These are phyloP conservation scores for Euphrasia confusa DNA, from an alignment of 257 asterid genomes.

Conservation along the genomic window DNA sequence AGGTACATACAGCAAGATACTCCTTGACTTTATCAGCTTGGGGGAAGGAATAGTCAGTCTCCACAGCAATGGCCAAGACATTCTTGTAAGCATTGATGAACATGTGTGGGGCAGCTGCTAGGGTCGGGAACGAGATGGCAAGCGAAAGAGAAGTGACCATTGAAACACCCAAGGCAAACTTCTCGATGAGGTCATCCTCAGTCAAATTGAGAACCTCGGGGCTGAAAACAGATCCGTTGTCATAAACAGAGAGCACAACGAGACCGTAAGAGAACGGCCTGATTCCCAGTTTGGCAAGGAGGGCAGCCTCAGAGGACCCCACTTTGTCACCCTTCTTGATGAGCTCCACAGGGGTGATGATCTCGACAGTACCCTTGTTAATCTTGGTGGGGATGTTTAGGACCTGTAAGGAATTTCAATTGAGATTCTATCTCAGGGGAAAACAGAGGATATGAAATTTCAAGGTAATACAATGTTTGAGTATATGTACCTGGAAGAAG, in stretches of 20 bases:
- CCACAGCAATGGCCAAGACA: slow-evolving; percentile 62
- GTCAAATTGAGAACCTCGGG: slow-evolving; percentile 84
- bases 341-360: slow-evolving; percentile 93
- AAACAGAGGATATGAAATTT: no score
- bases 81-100: slow-evolving; percentile 80
- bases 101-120: slow-evolving; percentile 95
- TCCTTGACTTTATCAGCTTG: slow-evolving; percentile 87
- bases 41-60: slow-evolving; percentile 78
- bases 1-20: slow-evolving; percentile 52
- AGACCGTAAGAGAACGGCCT: slow-evolving; percentile 95
- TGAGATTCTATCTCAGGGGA: neutral
- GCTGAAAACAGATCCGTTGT: slow-evolving; percentile 85
- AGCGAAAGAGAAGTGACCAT: slow-evolving; percentile 64
- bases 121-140: slow-evolving; percentile 76
- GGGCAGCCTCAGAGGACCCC: slow-evolving; percentile 94
- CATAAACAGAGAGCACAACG: slow-evolving; percentile 57
- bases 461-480: neutral
- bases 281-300: slow-evolving; percentile 86
- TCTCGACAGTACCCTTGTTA: slow-evolving; percentile 98
- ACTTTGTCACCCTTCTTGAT: slow-evolving; percentile 96
- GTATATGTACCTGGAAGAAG: slow-evolving; percentile 73
- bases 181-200: slow-evolving; percentile 74
- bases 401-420: slow-evolving; percentile 37
- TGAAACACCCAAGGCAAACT: slow-evolving; percentile 76
- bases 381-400: slow-evolving; percentile 95